Evolutionary conservation across 2,329 filamentous ascomycete species (phyloP), one percentile per base, ranked within the genome.

Genomic region (Fusarium proliferatum): DNA sequence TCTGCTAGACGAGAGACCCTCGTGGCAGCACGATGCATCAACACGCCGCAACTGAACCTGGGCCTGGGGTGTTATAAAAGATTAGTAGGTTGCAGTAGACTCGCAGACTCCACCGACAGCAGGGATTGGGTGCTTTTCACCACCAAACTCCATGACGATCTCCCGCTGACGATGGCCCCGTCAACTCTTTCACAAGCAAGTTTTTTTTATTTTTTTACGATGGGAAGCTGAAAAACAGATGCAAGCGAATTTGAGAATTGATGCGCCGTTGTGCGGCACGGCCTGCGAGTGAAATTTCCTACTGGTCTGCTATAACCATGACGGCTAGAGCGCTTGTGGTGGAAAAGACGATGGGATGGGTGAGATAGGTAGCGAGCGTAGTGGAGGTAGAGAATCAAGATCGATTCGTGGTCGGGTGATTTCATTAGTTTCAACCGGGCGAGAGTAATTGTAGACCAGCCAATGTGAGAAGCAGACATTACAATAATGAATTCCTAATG

Each of bases 111-210:
- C 67, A 69, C 64, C 41, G 23, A 15, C 45, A 19, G 39, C 67
- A 67, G 43, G 64, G 67, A 64, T 69, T 58, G 45, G 56, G 48
- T 43, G 45, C 45, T 28, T 36, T 58, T 16, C 38, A 39, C 30
- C 30, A 19, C 56, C 28, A 48, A 48, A 67, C 57, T 67, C 63
- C 64, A 63, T 49, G 74, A 67, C 74, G 74, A 76, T 76, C 74
- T 76, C 74, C 74, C 74, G 74, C 67, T 74, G 69, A 71, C 69
- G 71, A 76, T 65, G 65, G 63, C 52, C 64, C 64, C 57, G 59
- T 43, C 52, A 56, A 39, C 63, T 52, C 67, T 7, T 23, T 38
- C 43, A 26, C 41, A 49, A 61, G 33, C 39, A 61, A 41, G 56
- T 30, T 51, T 34, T 28, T n/a, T n/a, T n/a, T n/a, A n/a, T n/a